Evolutionary conservation across 495 filamentous ascomycete species (phyloP).

Genomic region (Ascodesmis nigricans): DNA sequence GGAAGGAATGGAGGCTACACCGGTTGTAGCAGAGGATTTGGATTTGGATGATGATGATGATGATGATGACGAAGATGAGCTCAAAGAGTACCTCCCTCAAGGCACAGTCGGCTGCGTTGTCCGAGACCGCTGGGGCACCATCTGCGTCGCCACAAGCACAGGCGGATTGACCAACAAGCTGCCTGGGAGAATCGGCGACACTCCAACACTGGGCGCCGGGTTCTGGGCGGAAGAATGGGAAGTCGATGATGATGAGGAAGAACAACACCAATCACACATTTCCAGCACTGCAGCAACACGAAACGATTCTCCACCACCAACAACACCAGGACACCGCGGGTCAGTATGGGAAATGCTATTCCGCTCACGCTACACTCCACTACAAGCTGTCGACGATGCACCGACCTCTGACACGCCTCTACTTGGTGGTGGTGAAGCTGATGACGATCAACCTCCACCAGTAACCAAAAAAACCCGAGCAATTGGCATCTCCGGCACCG

Average conservation of each 20-base stretch:
- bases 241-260: too few species aligned
- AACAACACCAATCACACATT: too few species aligned
- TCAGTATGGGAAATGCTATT: too few species aligned
- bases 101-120: constrained; percentile 72
- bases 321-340: background rate
- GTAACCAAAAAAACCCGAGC: constrained; percentile 30
- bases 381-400: too few species aligned
- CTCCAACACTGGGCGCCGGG: constrained; percentile 63
- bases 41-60: background rate
- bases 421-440: background rate
- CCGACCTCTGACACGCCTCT: background rate
- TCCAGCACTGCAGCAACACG: constrained; percentile 3
- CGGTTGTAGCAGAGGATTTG: constrained; percentile 19
- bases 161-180: constrained; percentile 80
- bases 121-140: constrained; percentile 45
- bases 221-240: constrained; percentile 79
- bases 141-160: constrained; percentile 66
- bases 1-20: constrained; percentile 21
- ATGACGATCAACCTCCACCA: constrained; percentile 5
- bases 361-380: too few species aligned
- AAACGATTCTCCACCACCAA: background rate
- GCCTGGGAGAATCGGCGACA: constrained; percentile 68
- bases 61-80: constrained; percentile 16
- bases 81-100: constrained; percentile 48
- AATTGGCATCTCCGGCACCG: constrained; percentile 61